These are phyloP conservation scores for Fusarium sulawesiense DNA, from an alignment of 2,329 filamentous ascomycete species.

Conservation along the genomic window DNA sequence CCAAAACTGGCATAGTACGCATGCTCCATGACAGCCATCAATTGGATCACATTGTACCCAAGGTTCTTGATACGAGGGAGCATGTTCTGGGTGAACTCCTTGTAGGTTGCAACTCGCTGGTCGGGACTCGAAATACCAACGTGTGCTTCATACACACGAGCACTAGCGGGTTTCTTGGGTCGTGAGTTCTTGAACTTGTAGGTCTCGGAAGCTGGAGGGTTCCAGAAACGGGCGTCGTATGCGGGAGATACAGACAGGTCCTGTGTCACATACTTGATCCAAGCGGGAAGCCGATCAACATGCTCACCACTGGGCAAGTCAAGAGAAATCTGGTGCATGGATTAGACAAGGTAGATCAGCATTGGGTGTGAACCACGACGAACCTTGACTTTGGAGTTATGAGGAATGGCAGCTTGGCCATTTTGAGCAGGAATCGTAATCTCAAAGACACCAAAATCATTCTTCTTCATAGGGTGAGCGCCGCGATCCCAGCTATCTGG, in stretches of 20 bases:
- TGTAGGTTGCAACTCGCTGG: slow-evolving; percentile 89
- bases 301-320: slow-evolving; percentile 81
- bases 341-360: slow-evolving; percentile 10
- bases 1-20: slow-evolving; percentile 99
- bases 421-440: slow-evolving; percentile 78
- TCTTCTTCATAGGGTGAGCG: slow-evolving; percentile 87
- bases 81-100: slow-evolving; percentile 94
- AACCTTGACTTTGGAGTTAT: slow-evolving; percentile 97
- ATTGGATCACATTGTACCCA: slow-evolving; percentile 96
- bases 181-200: slow-evolving; percentile 87
- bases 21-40: slow-evolving; percentile 99
- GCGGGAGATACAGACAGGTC: slow-evolving; percentile 88
- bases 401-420: slow-evolving; percentile 82
- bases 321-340: slow-evolving; percentile 76
- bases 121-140: slow-evolving; percentile 97
- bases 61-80: slow-evolving; percentile 89
- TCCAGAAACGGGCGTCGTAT: slow-evolving; percentile 98
- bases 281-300: slow-evolving; percentile 89
- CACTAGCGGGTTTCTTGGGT: slow-evolving; percentile 85
- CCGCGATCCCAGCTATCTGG: slow-evolving; percentile 86
- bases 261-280: slow-evolving; percentile 98
- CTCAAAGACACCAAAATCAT: slow-evolving; percentile 88
- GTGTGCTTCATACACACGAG: slow-evolving; percentile 98
- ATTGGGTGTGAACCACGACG: slow-evolving; percentile 18
- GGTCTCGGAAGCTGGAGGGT: slow-evolving; percentile 79